Conservation (phyloP, 1,284 basidiomycete genomes). For the Coriolopsis trogii region DNA sequence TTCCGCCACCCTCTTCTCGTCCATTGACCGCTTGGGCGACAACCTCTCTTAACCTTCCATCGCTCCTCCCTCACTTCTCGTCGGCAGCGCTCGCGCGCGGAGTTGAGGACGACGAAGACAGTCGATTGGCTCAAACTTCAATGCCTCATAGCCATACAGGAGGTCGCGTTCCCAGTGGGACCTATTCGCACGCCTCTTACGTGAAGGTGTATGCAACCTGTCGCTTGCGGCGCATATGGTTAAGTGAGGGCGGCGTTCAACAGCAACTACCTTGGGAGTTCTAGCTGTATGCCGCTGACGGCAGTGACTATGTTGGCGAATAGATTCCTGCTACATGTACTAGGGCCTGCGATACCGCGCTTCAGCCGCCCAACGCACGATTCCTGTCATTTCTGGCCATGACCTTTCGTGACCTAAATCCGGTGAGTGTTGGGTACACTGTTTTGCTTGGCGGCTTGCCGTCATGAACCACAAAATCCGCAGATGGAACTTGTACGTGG, state of each 20-base stretch:
- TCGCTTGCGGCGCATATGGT: conserved; percentile 79
- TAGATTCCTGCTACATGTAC: too few species aligned
- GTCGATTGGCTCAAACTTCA: background rate
- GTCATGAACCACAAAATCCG: too few species aligned
- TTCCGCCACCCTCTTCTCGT: conserved; percentile 55
- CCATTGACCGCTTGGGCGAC: conserved; percentile 76
- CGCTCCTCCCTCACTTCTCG: conserved; percentile 66
- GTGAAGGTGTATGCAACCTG: conserved; percentile 84
- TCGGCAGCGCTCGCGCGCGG: conserved; percentile 42
- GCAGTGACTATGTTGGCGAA: too few species aligned
- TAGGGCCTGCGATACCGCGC: too few species aligned
- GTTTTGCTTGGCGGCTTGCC: too few species aligned
- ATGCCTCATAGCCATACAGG: background rate
- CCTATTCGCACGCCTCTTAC: conserved; percentile 68
- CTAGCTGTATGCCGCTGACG: conserved; percentile 47
- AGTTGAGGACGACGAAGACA: conserved; percentile 29
- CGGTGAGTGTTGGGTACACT: too few species aligned
- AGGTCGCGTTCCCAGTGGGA: conserved; percentile 51
- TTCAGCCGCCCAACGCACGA: too few species aligned
- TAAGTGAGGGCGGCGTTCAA: conserved; percentile 57
- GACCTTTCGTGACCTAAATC: too few species aligned
- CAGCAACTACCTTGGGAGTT: conserved; percentile 74
- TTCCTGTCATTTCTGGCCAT: too few species aligned
- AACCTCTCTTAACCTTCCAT: conserved; percentile 61
- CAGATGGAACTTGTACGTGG: too few species aligned